Conservation (phyloP, 2,329 filamentous ascomycete genomes). For the Cercospora zeae-maydis region DNA sequence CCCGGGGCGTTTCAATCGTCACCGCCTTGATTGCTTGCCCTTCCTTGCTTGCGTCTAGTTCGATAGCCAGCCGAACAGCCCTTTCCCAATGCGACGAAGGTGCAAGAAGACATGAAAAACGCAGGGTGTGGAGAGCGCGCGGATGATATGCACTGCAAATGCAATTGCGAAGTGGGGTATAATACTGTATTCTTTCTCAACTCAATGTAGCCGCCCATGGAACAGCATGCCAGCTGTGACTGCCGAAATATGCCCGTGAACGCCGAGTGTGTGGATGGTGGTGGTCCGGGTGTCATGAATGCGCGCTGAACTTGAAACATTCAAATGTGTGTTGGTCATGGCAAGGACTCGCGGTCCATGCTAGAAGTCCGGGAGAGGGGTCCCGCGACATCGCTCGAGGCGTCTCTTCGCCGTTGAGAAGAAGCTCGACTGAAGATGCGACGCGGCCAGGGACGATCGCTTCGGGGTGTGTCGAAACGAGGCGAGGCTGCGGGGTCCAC, state of each 20-base stretch:
- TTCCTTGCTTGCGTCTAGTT: background rate
- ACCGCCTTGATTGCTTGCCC: background rate
- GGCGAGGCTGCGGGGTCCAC: slow-evolving; percentile 29
- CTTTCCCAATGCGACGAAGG: background rate
- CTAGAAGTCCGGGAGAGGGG: slow-evolving; percentile 36
- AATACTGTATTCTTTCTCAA: slow-evolving; percentile 9
- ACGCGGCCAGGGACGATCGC: slow-evolving; percentile 40
- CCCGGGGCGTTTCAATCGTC: background rate
- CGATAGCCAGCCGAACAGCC: background rate
- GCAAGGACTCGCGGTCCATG: slow-evolving; percentile 33
- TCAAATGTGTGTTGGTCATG: slow-evolving; percentile 15
- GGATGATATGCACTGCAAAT: background rate
- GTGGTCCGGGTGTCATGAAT: slow-evolving; percentile 14
- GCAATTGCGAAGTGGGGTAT: slow-evolving; percentile 9
- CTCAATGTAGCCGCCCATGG: background rate
- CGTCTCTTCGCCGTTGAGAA: slow-evolving; percentile 39
- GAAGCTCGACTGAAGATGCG: slow-evolving; percentile 45
- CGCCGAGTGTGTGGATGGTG: slow-evolving; percentile 13
- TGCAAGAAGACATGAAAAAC: background rate
- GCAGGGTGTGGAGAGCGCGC: background rate
- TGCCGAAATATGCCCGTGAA: slow-evolving; percentile 10
- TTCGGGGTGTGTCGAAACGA: slow-evolving; percentile 31
- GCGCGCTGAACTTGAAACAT: slow-evolving; percentile 3
- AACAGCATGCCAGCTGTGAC: slow-evolving; percentile 16
- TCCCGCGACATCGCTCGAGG: slow-evolving; percentile 23